These are phyloP conservation scores for Didymella pinodella DNA, from an alignment of 2,329 filamentous ascomycete species.

Conservation along the genomic window DNA sequence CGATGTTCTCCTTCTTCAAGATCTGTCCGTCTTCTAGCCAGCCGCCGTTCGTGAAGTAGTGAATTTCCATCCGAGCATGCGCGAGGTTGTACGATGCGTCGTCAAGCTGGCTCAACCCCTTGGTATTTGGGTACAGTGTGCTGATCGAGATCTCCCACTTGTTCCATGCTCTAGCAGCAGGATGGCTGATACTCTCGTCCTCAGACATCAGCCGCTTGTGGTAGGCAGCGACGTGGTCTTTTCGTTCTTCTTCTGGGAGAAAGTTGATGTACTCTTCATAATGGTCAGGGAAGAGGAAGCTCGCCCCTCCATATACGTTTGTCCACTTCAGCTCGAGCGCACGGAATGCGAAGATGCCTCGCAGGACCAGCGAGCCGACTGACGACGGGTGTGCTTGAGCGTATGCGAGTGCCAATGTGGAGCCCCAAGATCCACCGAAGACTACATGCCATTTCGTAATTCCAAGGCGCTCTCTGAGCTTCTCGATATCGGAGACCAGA, in stretches of 20 bases:
- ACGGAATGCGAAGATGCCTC: conserved; percentile 54
- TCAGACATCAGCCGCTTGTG: conserved; percentile 52
- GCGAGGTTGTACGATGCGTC: conserved; percentile 43
- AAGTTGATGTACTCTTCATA: conserved; percentile 50
- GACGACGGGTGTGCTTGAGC: conserved; percentile 53
- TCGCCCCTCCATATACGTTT: conserved; percentile 34
- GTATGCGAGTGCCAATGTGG: conserved; percentile 56
- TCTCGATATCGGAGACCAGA: conserved; percentile 57
- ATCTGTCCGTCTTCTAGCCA: conserved; percentile 56
- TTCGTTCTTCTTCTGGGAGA: conserved; percentile 51
- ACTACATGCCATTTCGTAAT: conserved; percentile 56
- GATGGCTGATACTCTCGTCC: conserved; percentile 38
- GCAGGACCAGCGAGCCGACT: conserved; percentile 52
- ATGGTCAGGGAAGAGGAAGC: conserved; percentile 52
- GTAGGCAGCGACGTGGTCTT: conserved; percentile 50
- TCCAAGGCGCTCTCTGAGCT: conserved; percentile 52
- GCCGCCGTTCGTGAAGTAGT: conserved; percentile 55
- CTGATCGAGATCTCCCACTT: conserved; percentile 48
- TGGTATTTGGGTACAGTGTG: conserved; percentile 32
- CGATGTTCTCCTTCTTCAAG: conserved; percentile 44
- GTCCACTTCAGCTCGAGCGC: conserved; percentile 52
- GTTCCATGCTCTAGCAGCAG: conserved; percentile 50
- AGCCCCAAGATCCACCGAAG: conserved; percentile 61
- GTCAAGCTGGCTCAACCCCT: conserved; percentile 35
- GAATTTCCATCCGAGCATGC: conserved; percentile 55